phyloP scores from a whole-genome alignment of 2,329 filamentous ascomycete species.

The Geosmithia putterillii region DNA sequence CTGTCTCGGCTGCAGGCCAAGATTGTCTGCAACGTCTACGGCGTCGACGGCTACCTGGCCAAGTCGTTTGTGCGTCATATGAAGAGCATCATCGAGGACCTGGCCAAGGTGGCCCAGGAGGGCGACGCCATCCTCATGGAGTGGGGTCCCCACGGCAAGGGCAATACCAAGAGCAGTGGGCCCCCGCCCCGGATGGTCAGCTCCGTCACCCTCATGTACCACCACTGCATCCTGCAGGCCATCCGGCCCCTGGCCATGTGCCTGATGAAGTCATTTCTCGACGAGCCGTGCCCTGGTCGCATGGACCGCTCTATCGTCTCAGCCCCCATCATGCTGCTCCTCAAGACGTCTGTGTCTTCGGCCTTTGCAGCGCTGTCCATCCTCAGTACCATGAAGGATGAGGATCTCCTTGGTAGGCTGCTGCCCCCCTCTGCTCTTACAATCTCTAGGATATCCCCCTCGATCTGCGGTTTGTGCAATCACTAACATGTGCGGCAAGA shows the following conservation, averaged over 20 bases:
- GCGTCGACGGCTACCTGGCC: neutral
- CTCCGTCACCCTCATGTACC: conserved; percentile 1
- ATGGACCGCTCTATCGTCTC: conserved; percentile 1
- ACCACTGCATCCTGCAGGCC: conserved; percentile 1
- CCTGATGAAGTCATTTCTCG: conserved; percentile 1
- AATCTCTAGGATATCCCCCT: too few relatives aligned
- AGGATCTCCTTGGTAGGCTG: neutral
- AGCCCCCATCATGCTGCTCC: neutral
- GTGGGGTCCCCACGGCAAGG: neutral
- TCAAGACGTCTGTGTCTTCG: conserved; percentile 1
- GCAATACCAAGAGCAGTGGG: neutral
- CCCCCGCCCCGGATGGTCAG: neutral
- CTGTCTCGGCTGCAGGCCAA: neutral
- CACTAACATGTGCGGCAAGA: conserved; percentile 5
- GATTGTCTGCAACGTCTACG: neutral
- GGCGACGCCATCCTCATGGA: neutral
- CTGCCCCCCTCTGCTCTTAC: neutral
- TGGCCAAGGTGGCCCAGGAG: conserved; percentile 1
- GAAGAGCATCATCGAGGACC: conserved; percentile 1
- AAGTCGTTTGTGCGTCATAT: conserved; percentile 1
- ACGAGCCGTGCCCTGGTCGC: neutral
- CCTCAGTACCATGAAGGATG: neutral
- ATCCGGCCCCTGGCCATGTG: conserved; percentile 1
- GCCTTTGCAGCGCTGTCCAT: neutral
- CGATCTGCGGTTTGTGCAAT: neutral